Evolutionary conservation across 371 early-diverging fungal genomes (phyloP), one percentile per base, ranked within the genome.

Genomic region (Saksenaea vasiformis): DNA sequence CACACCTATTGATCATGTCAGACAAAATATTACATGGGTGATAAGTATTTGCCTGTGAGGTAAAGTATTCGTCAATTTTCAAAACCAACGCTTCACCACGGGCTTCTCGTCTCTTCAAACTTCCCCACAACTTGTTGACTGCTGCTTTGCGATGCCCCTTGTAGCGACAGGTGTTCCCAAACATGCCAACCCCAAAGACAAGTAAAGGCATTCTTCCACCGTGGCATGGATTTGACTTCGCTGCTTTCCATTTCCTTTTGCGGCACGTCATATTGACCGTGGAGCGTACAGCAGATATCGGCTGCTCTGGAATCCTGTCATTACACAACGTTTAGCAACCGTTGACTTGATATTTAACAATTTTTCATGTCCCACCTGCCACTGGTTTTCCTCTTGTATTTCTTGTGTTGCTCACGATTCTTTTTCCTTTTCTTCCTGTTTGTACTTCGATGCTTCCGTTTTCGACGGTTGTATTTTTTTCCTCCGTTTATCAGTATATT

Each of bases 121-220:
- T 37, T 17, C 36, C 37, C 41, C 43, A 43, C 22, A 37, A 14
- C 7, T 37, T 58, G 19, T 39, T 39, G 4, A 58, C 58, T 28
- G 39, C 41, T 34, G 35, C 38, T 8, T 26, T 38, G 13, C 36
- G 17, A 41, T 58, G 37, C 3, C 58, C 58, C 19, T 58, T 58
- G 27, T 26, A 14, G 17, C 41, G 24, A 26, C 15, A 34, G 37
- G 36, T 36, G 22, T 58, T 58, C 38, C 58, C 41, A 37, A 43
- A 58, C 58, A 58, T 58, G 4, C 58, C 58, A 22, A 10, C 41
- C 14, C 58, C 58, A 22, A 58, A 58, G 11, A 58, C 37, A 19
- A 58, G 22, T 8, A 58, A 36, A 37, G 58, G 58, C 58, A 58
- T 58, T 27, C 15, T 27, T 5, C 28, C 56, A 19, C 27, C n/a